Evolutionary conservation across 768 basidiomycete species (phyloP), one percentile per base, ranked within the genome.

Genomic region (Lyophyllum decastes): DNA sequence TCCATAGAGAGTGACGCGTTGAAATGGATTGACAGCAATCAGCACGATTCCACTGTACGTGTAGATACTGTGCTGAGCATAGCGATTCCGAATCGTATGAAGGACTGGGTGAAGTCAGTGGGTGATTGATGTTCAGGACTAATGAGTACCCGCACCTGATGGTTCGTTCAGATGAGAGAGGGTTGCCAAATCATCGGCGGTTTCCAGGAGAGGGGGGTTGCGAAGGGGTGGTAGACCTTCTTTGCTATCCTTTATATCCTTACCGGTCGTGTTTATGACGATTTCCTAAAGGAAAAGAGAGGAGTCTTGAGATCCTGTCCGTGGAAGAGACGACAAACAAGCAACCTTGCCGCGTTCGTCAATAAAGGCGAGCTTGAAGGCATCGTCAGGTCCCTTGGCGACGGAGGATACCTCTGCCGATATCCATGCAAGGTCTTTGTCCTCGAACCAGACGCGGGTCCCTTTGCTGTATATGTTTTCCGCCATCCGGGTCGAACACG

Each of bases 1-100:
- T 6, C 93, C 94, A 79, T 99, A 99, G 58, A 98, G 88, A 24
- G 94, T 92, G 68, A 99, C 90, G 68, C 95, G 92, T 75, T 95
- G 92, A 75, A 99, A 99, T 47, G 97, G 97, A 75, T 99, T 99
- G 77, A 99, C 88, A 53, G 97, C 97, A 70, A 99, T 97, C 63
- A 99, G 85, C 60, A 98, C 96, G 64, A 98, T 99, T 65, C 97
- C 97, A 61, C 93, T 95, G 77, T 98, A 99, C 30, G 97, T 98
- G 70, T 98, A 99, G 66, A 98, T 98, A 70, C 92, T 93, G 72
- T 96, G 96, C 64, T 95, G 91, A 33, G 89, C 92, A 77, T 99
- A 99, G 66, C 96, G 91, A 73, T 95, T 95, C 35, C 91, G 88
- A 65, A 99, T 98, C 45, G 96, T 96, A 70, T 99, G 95, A 25